phyloP scores from a whole-genome alignment of 73 alveolate species.

The Durusdinium trenchii region DNA sequence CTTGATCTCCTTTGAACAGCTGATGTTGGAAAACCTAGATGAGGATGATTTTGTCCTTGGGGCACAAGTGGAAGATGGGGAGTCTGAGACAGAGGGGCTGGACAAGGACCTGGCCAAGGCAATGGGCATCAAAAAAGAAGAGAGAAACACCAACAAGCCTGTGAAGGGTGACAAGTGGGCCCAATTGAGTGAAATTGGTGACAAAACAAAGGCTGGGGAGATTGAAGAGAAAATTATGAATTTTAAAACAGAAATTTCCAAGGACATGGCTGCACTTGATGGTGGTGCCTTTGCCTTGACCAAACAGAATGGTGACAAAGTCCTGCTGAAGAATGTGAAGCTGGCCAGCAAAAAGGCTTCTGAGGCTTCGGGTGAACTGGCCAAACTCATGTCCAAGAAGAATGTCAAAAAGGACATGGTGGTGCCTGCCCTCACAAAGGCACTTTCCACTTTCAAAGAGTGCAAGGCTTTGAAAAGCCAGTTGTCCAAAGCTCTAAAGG shows the following conservation, averaged over 20 bases:
- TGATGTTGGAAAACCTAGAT: constrained; percentile 3
- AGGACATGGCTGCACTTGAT: background rate
- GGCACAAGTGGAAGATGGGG: background rate
- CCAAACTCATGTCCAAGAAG: constrained; percentile 20
- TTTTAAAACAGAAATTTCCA: constrained; percentile 7
- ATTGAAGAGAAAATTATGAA: constrained; percentile 5
- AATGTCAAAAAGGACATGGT: constrained; percentile 17
- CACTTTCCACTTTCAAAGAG: background rate
- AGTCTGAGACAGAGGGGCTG: background rate
- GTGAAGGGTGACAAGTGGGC: constrained; percentile 33
- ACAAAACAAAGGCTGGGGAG: background rate
- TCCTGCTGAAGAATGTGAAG: background rate
- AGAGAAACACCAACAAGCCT: too few species aligned
- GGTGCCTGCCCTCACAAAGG: constrained; percentile 5
- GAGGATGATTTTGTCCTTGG: constrained; percentile 32
- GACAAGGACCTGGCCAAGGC: constrained; percentile 46
- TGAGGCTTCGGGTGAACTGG: background rate
- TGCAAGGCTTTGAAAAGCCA: background rate
- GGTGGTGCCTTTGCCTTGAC: background rate
- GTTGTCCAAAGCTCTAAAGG: constrained; percentile 17
- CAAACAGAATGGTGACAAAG: background rate
- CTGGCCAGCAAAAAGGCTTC: background rate
- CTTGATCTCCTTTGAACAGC: background rate
- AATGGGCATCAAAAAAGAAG: background rate
- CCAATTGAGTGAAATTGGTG: background rate